Evolutionary conservation across 495 filamentous ascomycete genomes (phyloP), one percentile per base, ranked within the genome.

Genomic region (Mytilinidion resinicola): DNA sequence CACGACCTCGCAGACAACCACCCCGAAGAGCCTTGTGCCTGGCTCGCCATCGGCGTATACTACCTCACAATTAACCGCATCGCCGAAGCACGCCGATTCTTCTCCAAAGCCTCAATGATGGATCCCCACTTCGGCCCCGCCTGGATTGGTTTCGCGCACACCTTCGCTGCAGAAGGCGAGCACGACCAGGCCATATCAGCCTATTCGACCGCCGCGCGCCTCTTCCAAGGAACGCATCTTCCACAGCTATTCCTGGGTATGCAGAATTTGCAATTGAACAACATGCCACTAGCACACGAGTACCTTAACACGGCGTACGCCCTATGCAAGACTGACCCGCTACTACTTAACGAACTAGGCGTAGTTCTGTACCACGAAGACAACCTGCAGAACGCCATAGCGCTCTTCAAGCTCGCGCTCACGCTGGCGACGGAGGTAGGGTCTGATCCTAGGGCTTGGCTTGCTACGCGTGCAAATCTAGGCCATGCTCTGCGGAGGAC

Each of bases 71-170:
- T 89, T 37, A 80, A 83, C 38, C 93, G 91, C 59, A 88, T 99
- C 53, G 87, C 92, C 15, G 93, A 99, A 72, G 90, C 93, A 4
- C 85, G 93, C 1, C 85, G 91, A 12, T 97, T 90, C 75, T 99
- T 99, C 73, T 92, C 88, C 59, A 99, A 99, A 77, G 88, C 93
- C 11, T 91, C 86, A 61, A 87, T 96, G 79, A 88, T 99, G 82
- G 91, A 99, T 68, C 89, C 93, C 33, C 93, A 97, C 74, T 97
- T 95, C 64, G 95, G 93, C 5, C 89, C 95, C 5, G 93, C 93
- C 39, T 99, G 93, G 93, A 97, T 99, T 59, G 93, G 93, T 9
- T 99, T 99, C 72, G 93, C 93, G 20, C 93, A 99, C 75, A 99
- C 95, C 0, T 99, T 99, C 69, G 95, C 93, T n/a, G 92, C 92